Evolutionary conservation across 441 rosid species (phyloP), one percentile per base, ranked within the genome.

Genomic region (Aleurites moluccanus): DNA sequence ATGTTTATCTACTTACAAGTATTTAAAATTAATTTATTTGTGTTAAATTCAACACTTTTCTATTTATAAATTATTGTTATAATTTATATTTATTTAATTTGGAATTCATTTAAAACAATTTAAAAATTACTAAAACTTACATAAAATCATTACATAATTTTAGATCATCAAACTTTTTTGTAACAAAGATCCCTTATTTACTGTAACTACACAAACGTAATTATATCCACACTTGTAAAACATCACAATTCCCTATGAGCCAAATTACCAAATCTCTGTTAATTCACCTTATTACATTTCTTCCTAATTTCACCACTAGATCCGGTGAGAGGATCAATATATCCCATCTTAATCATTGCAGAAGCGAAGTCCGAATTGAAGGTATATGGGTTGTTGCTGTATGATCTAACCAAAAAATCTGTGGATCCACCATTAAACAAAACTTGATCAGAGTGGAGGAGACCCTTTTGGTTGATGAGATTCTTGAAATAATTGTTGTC

Each of bases 291-390:
- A 82, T 80, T 75, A 65, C 91, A 85, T 30, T 70, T 80, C 84
- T 80, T 87, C 71, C 91, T 83, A 52, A 87, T 81, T 78, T 86
- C 88, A 27, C 92, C 90, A 0, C 38, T 74, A 21, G 86, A 77
- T 15, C 92, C 88, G 27, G 89, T 82, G 71, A 88, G 85, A 2
- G 88, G 91, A 35, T 67, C 74, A 50, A 86, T 83, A 63, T 86
- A 83, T 42, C 91, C 91, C 92, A 88, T 85, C 85, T 76, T 84
- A 63, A 86, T 77, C 86, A 87, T 88, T 28, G 89, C 85, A 0
- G 78, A 59, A 45, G 73, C 86, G 14, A 88, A 87, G 71, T 89
- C 91, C 0, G 84, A 69, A 35, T 44, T 49, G 77, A 89, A 89
- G 62, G 75, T 63, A 47, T 75, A 28, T 1, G 70, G 47, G 28